Conservation (phyloP, 768 basidiomycete genomes). For the Rhizopogon vesiculosus region DNA sequence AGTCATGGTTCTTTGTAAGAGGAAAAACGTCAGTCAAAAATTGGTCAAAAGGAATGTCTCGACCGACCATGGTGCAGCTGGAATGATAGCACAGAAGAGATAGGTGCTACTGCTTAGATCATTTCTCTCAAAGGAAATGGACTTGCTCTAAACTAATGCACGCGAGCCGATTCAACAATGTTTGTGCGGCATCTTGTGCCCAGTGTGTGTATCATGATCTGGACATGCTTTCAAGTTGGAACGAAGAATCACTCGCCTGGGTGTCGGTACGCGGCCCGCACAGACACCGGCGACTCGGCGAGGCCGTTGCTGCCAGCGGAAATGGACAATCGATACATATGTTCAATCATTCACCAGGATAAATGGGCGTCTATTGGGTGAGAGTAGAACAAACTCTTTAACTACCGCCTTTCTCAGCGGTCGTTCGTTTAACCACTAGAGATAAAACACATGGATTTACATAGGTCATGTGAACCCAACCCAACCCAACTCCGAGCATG, state of each 20-base stretch:
- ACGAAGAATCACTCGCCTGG: neutral
- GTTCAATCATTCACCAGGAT: neutral
- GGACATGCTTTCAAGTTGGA: neutral
- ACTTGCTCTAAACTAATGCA: neutral
- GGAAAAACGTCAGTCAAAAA: neutral
- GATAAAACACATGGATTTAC: neutral
- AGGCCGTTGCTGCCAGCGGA: no score
- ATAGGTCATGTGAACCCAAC: neutral
- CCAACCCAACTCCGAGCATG: neutral
- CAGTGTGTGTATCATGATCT: neutral
- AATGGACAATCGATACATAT: no score
- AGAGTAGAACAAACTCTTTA: neutral
- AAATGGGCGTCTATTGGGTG: neutral
- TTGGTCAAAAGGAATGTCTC: neutral
- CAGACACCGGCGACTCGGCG: no score
- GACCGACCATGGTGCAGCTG: neutral
- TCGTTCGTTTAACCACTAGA: neutral
- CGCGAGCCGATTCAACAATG: neutral
- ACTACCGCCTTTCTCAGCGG: neutral
- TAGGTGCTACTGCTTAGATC: neutral
- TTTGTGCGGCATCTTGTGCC: neutral
- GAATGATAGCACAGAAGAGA: neutral
- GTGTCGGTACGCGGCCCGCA: neutral
- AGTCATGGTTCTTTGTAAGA: neutral
- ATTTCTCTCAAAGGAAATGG: neutral